Conservation (phyloP, 768 basidiomycete species). For the Exsudoporus frostii region DNA sequence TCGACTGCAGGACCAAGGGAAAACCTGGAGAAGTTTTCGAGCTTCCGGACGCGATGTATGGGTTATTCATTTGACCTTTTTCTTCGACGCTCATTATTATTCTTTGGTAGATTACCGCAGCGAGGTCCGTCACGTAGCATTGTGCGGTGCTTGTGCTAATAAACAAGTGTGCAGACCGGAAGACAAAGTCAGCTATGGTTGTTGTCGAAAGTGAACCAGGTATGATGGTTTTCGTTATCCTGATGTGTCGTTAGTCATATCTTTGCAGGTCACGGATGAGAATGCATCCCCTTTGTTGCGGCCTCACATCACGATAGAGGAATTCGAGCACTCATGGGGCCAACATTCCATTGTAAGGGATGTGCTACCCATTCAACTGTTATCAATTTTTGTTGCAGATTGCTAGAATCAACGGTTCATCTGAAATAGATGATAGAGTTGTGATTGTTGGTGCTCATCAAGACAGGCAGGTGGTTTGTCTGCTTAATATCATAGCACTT, state of each 20-base stretch:
- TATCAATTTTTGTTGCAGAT: conserved; percentile 44
- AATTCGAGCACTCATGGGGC: conserved; percentile 80
- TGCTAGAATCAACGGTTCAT: conserved; percentile 71
- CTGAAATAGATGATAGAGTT: conserved; percentile 53
- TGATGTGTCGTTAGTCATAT: background rate
- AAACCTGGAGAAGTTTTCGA: conserved; percentile 63
- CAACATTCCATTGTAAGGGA: conserved; percentile 71
- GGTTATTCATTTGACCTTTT: conserved; percentile 9
- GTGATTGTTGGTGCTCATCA: conserved; percentile 80
- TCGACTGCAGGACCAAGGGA: conserved; percentile 62
- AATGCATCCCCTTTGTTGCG: conserved; percentile 57
- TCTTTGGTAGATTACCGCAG: conserved; percentile 64
- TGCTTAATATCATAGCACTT: background rate
- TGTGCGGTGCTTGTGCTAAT: conserved; percentile 12
- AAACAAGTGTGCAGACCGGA: conserved; percentile 51
- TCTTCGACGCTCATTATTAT: background rate
- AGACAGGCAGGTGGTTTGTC: conserved; percentile 53
- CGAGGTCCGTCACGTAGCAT: conserved; percentile 44
- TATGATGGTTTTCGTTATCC: conserved; percentile 22
- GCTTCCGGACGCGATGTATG: conserved; percentile 73
- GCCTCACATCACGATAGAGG: conserved; percentile 57
- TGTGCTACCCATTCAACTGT: background rate
- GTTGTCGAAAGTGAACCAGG: conserved; percentile 62
- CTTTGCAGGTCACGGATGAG: conserved; percentile 56
- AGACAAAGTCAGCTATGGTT: conserved; percentile 78